Evolutionary conservation across 1,139 yeast genomes (phyloP), one percentile per base, ranked within the genome.

Genomic region (Meyerozyma athensensis): DNA sequence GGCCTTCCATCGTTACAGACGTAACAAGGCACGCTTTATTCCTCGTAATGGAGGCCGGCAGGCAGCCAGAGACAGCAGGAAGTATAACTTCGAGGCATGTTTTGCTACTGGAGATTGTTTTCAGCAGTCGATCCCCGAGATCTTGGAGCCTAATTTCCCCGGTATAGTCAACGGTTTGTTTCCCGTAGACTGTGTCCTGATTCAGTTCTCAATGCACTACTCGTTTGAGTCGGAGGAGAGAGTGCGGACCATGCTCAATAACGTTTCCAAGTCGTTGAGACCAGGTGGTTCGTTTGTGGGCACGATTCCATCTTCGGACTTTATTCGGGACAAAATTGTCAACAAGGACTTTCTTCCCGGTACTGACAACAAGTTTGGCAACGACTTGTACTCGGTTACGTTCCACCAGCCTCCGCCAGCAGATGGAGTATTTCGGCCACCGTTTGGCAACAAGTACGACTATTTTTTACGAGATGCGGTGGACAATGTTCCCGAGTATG

Each of bases 51-150:
- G 20, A 6, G 32, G 20, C 3, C 32, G 20, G n/a, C 13, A 12
- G 20, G 14, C 12, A 8, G 12, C 7, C n/a, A 67, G 81, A 53
- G 72, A 76, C 43, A 57, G 66, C 3, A 61, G 71, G 37, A 63
- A 74, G 35, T 65, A 65, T 50, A 69, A 65, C 43, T 90, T 76
- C 59, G 92, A 83, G 58, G 95, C 77, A 40, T 85, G 81, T 45
- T 85, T 78, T 58, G 90, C 86, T 10, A 92, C 96, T 0, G 97
- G 97, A 8, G 98, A 92, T 61, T 86, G 96, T 39, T 92, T 89
- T 58, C 78, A 81, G 1, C 68, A 72, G 18, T 74, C 81, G 1
- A 61, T 90, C 4, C 86, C 86, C 1, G 80, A 79, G 8, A 74
- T 86, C n/a, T 74, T 89, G 28, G 81, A 77, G 42, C 87, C 83